phyloP scores from a whole-genome alignment of 495 filamentous ascomycete species.

The Letharia columbiana region DNA sequence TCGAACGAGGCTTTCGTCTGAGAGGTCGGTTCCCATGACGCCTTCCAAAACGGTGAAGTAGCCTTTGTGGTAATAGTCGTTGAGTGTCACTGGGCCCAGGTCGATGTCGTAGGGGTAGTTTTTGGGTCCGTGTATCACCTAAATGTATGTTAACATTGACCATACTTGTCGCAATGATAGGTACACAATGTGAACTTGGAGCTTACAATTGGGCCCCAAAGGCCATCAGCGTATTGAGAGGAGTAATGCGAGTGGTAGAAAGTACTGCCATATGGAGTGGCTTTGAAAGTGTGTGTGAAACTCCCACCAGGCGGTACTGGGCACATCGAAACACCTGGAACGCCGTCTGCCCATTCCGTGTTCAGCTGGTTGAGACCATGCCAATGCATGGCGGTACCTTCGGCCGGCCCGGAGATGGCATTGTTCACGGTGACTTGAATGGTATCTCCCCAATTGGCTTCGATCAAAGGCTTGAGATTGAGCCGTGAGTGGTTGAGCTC shows the following conservation, averaged over 20 bases:
- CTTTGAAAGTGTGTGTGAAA: slow-evolving; percentile 34
- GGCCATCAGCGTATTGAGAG: slow-evolving; percentile 38
- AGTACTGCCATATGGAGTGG: slow-evolving; percentile 36
- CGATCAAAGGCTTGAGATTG: slow-evolving; percentile 41
- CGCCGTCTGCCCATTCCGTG: slow-evolving; percentile 39
- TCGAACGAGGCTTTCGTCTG: slow-evolving; percentile 6
- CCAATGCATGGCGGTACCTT: slow-evolving; percentile 42
- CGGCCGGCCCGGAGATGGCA: slow-evolving; percentile 28
- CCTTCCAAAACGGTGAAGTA: slow-evolving; percentile 24
- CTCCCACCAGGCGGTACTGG: slow-evolving; percentile 40
- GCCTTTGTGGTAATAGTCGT: slow-evolving; percentile 35
- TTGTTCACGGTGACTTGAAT: slow-evolving; percentile 52
- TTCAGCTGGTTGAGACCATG: slow-evolving; percentile 40
- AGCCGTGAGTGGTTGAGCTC: neutral
- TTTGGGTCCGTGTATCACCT: slow-evolving; percentile 43
- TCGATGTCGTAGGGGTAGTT: slow-evolving; percentile 50
- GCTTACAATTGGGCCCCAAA: slow-evolving; percentile 48
- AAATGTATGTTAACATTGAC: neutral
- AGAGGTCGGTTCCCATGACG: slow-evolving; percentile 3
- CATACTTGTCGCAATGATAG: neutral
- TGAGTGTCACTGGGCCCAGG: slow-evolving; percentile 41
- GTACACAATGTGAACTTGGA: neutral
- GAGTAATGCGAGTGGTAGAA: slow-evolving; percentile 46
- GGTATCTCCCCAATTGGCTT: slow-evolving; percentile 53
- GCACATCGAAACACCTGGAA: slow-evolving; percentile 41